These are phyloP conservation scores for Geotrichum australiense DNA, from an alignment of 1,139 yeast genomes.

Conservation along the genomic window DNA sequence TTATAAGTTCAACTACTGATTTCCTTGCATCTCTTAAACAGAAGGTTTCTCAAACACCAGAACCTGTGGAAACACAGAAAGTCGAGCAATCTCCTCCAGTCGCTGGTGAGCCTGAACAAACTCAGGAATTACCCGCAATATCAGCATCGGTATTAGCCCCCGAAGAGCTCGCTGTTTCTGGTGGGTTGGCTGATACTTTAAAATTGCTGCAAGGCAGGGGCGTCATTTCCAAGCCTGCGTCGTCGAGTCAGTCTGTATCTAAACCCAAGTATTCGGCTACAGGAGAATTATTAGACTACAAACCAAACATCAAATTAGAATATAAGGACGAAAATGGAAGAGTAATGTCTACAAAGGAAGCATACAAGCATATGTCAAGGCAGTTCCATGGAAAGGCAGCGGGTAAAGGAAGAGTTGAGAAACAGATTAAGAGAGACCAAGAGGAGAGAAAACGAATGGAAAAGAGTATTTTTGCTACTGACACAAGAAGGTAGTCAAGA, in stretches of 20 bases:
- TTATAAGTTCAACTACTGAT: constrained; percentile 53
- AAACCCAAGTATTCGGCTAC: constrained; percentile 31
- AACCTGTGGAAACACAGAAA: constrained; percentile 18
- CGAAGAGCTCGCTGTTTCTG: constrained; percentile 37
- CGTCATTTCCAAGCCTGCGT: constrained; percentile 28
- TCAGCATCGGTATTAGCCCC: constrained; percentile 20
- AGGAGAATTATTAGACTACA: constrained; percentile 42
- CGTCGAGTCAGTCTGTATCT: constrained; percentile 13
- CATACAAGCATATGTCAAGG: constrained; percentile 78
- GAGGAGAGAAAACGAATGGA: constrained; percentile 31
- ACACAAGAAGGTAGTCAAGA: too few relatives aligned
- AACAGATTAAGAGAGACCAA: constrained; percentile 34
- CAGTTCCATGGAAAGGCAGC: constrained; percentile 72
- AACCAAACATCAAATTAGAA: constrained; percentile 56
- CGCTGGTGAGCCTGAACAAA: constrained; percentile 18
- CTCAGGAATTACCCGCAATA: constrained; percentile 13
- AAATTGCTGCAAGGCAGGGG: constrained; percentile 45
- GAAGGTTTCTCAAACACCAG: too few relatives aligned
- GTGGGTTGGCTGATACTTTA: constrained; percentile 55
- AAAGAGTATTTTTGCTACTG: constrained; percentile 26
- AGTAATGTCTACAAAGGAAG: constrained; percentile 60
- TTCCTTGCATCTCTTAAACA: constrained; percentile 42
- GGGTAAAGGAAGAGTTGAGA: constrained; percentile 40
- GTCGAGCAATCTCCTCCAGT: constrained; percentile 9
- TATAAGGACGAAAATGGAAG: constrained; percentile 72